phyloP scores from a whole-genome alignment of 1,284 basidiomycete genomes.

The Ceratobasidium sp. region DNA sequence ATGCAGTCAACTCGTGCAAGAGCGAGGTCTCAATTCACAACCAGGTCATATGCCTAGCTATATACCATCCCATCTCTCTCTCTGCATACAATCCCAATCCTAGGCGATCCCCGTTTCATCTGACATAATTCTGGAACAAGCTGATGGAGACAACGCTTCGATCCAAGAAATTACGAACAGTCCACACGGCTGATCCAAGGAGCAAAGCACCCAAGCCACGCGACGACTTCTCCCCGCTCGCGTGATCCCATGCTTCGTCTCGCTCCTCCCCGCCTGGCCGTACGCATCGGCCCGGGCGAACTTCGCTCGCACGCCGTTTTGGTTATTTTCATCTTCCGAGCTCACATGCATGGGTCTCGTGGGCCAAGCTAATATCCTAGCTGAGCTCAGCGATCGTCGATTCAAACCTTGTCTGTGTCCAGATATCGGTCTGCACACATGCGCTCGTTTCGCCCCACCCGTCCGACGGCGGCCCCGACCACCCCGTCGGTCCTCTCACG shows the following conservation, averaged over 20 bases:
- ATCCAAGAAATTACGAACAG: slow-evolving; percentile 4
- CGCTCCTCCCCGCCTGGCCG: background rate
- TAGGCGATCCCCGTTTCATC: slow-evolving; percentile 2
- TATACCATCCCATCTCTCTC: too few relatives aligned
- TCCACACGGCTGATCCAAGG: slow-evolving; percentile 16
- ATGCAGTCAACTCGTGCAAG: background rate
- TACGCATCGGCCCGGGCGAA: slow-evolving; percentile 10
- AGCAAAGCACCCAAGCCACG: background rate
- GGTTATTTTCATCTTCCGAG: background rate
- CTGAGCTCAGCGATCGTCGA: slow-evolving; percentile 21
- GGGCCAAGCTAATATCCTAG: slow-evolving; percentile 16
- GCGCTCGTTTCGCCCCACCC: background rate
- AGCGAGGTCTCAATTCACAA: background rate
- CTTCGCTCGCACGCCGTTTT: slow-evolving; percentile 25
- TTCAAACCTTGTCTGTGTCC: background rate
- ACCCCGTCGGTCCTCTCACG: slow-evolving; percentile 5
- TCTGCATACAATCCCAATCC: too few relatives aligned
- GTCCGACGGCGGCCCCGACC: background rate
- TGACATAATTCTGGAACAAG: background rate
- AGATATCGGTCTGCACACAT: background rate
- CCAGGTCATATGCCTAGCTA: background rate
- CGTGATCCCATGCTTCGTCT: too few relatives aligned
- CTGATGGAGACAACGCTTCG: slow-evolving; percentile 1
- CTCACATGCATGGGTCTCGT: slow-evolving; percentile 29
- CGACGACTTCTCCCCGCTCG: background rate